Evolutionary conservation across 305 asterid species (phyloP), one percentile per base, ranked within the genome.

Genomic region (Fraxinus sp.): DNA sequence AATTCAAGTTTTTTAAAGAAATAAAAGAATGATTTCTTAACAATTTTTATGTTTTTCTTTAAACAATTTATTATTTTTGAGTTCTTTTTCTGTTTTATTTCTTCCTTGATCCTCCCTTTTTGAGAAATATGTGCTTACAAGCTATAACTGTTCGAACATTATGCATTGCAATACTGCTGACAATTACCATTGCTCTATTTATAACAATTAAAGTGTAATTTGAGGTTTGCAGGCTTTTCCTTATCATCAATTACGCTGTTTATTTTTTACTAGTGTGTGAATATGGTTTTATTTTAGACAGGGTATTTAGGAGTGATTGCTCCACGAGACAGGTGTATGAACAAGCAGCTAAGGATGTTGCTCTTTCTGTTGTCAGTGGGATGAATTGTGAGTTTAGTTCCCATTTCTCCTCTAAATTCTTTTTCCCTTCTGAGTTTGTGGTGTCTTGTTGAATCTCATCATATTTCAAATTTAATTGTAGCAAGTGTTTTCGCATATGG

Each of bases 401-500:
- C 33, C 49, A n/a, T 41, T 28, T 35, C n/a, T 16, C 41, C 55
- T 68, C 4, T 41, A 26, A 35, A 72, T 72, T 32, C 66, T 32
- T 73, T 75, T 72, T 82, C 18, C 33, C 16, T 78, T 80, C n/a
- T 14, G 13, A 57, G 71, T 76, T 78, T 22, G 32, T 35, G 68
- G 72, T 6, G 62, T 33, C 44, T 77, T 72, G 20, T 30, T n/a
- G 30, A 32, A 68, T 41, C 30, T 46, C 36, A 59, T 74, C 55
- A 13, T 36, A n/a, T 35, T 28, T 74, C 22, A 14, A 77, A 35
- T 24, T 82, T 46, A 10, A 74, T 35, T 85, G 81, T 84, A 96
- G 98, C 98, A 44, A 94, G 96, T 85, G 91, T 96, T 66, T 94
- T 96, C 79, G 98, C 99, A 0, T 94, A 96, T 79, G 98, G 98